A percentile compares a stretch with the other conserved stretches of the same genome.
phyloP scores from a whole-genome alignment of 768 basidiomycete genomes.

The Tubosaeta brunneosetosa region DNA sequence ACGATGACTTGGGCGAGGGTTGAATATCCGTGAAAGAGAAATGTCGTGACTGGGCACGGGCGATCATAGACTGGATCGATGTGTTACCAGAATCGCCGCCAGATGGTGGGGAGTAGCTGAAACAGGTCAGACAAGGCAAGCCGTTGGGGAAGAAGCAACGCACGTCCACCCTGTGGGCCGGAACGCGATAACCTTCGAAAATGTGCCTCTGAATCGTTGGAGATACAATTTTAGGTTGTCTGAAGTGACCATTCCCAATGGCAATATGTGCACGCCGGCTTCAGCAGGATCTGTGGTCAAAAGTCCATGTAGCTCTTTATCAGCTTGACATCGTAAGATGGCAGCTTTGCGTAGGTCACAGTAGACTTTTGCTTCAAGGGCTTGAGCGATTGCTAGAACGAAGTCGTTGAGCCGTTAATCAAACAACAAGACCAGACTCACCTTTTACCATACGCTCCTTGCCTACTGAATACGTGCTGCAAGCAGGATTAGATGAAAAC shows the following conservation, averaged over 20 bases:
- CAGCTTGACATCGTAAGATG: slow-evolving; percentile 79
- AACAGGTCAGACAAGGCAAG: slow-evolving; percentile 1
- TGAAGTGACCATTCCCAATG: slow-evolving; percentile 65
- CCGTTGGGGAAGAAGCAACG: slow-evolving; percentile 27
- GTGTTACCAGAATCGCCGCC: slow-evolving; percentile 57
- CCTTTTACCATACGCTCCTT: slow-evolving; percentile 98
- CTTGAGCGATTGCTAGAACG: slow-evolving; percentile 76
- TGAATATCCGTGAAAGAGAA: slow-evolving; percentile 71
- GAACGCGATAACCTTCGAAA: slow-evolving; percentile 72
- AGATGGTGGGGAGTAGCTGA: slow-evolving; percentile 61
- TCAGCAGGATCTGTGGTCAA: slow-evolving; percentile 72
- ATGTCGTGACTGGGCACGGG: slow-evolving; percentile 55
- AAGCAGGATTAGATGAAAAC: slow-evolving; percentile 1
- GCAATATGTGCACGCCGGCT: slow-evolving; percentile 82
- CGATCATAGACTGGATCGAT: slow-evolving; percentile 64
- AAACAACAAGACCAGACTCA: slow-evolving; percentile 22
- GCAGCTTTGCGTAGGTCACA: slow-evolving; percentile 82
- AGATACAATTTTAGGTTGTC: slow-evolving; percentile 78
- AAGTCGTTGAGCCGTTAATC: background rate
- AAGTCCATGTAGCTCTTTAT: slow-evolving; percentile 74
- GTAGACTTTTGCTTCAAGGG: slow-evolving; percentile 78
- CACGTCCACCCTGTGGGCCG: slow-evolving; percentile 97
- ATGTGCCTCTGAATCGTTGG: slow-evolving; percentile 66
- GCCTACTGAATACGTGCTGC: slow-evolving; percentile 92
- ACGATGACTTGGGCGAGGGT: slow-evolving; percentile 66